phyloP scores from a whole-genome alignment of 1,139 yeast species.

The Blastobotrys proliferans region DNA sequence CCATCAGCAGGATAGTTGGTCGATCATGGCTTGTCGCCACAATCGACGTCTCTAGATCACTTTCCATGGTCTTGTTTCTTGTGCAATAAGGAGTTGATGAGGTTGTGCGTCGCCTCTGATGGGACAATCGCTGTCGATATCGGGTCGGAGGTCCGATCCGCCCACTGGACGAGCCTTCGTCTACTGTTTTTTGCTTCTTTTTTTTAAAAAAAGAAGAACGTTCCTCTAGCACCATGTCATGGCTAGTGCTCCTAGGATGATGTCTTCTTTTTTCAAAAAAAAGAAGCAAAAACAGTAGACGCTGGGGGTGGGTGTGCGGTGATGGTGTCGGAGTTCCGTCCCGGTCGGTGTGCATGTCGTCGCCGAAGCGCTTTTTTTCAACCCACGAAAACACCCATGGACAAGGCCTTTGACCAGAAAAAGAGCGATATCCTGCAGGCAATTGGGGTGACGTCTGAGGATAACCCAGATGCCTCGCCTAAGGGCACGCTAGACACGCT shows the following conservation, averaged over 20 bases:
- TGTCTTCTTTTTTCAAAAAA: neutral
- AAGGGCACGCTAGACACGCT: constrained; percentile 75
- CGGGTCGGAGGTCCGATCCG: constrained; percentile 1
- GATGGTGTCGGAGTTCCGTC: too few relatives aligned
- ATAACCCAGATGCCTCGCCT: constrained; percentile 67
- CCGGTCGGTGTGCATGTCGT: too few relatives aligned
- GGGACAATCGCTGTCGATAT: too few relatives aligned
- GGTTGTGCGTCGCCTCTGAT: neutral
- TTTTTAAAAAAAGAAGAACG: neutral
- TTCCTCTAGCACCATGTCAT: too few relatives aligned
- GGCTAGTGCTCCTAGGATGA: too few relatives aligned
- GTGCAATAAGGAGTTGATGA: neutral
- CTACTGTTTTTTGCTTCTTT: neutral
- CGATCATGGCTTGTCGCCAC: constrained; percentile 22
- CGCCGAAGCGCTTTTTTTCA: neutral
- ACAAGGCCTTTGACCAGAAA: constrained; percentile 55
- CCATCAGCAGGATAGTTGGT: constrained; percentile 60
- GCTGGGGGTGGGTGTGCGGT: too few relatives aligned
- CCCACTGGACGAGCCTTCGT: neutral
- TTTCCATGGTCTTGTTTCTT: constrained; percentile 12
- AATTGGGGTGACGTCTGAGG: constrained; percentile 37
- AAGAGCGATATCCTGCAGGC: constrained; percentile 55
- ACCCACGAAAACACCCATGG: constrained; percentile 2
- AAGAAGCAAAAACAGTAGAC: neutral
- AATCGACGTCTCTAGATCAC: constrained; percentile 22